These are phyloP conservation scores for Meredithiella fracta DNA, from an alignment of 2,329 filamentous ascomycete genomes.

Conservation along the genomic window DNA sequence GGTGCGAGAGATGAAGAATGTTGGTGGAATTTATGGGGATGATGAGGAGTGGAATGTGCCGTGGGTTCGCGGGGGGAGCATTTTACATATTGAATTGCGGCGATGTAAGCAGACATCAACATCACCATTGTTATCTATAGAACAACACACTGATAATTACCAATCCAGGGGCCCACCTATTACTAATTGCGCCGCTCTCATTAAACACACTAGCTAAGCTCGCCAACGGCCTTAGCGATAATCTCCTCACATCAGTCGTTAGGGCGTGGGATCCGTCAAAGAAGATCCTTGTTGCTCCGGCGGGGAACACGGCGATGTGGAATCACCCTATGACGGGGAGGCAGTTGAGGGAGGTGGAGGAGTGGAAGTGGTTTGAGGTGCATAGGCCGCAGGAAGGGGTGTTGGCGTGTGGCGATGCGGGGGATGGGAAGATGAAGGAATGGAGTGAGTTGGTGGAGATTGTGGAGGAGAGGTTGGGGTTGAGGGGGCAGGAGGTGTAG, in stretches of 20 bases:
- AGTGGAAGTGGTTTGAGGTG: conserved; percentile 53
- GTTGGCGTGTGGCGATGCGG: conserved; percentile 72
- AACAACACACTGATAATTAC: too few relatives aligned
- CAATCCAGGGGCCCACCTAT: conserved; percentile 45
- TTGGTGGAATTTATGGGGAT: conserved; percentile 69
- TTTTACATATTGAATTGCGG: conserved; percentile 80
- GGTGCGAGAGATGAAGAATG: conserved; percentile 45
- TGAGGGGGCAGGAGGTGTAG: background rate
- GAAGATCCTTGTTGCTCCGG: conserved; percentile 58
- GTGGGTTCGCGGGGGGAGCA: conserved; percentile 63
- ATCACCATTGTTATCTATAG: background rate
- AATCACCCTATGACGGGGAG: conserved; percentile 61
- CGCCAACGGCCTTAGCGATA: conserved; percentile 59
- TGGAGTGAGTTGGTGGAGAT: conserved; percentile 58
- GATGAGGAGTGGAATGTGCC: conserved; percentile 68
- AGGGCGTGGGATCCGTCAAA: conserved; percentile 79
- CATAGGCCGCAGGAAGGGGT: conserved; percentile 57
- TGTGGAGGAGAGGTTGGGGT: conserved; percentile 31
- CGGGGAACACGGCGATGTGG: conserved; percentile 91
- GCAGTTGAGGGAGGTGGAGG: conserved; percentile 52
- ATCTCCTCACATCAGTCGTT: conserved; percentile 55
- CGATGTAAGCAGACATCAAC: conserved; percentile 25
- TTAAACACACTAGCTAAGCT: conserved; percentile 83
- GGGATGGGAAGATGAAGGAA: conserved; percentile 66
- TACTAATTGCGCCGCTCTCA: conserved; percentile 65